These are phyloP conservation scores for Talaromyces sp. DNA, from an alignment of 2,329 filamentous ascomycete genomes.

Conservation along the genomic window DNA sequence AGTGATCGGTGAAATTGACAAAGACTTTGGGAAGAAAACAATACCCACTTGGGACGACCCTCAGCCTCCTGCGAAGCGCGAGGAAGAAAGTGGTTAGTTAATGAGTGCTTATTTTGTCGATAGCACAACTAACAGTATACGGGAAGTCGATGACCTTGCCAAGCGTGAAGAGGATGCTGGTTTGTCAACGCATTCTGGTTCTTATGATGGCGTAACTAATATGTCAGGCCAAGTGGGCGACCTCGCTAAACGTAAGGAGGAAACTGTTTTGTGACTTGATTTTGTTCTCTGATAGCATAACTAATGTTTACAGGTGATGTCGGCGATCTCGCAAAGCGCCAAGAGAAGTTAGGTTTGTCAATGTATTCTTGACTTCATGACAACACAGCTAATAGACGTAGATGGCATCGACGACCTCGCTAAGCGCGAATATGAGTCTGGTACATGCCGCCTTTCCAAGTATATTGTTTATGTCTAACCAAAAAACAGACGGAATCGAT, in stretches of 20 bases:
- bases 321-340: background rate
- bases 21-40: too few relatives aligned
- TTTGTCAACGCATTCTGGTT: background rate
- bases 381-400: background rate
- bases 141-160: background rate
- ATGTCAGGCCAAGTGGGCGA: too few relatives aligned
- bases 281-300: background rate
- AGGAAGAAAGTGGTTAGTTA: background rate
- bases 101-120: too few relatives aligned
- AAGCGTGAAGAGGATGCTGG: background rate
- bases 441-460: background rate
- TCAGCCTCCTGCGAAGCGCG: background rate
- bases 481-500: background rate
- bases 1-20: too few relatives aligned
- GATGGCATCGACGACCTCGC: background rate
- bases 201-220: too few relatives aligned
- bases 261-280: background rate
- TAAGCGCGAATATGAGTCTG: background rate
- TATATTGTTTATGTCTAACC: too few relatives aligned
- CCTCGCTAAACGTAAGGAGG: background rate
- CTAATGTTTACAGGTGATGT: background rate
- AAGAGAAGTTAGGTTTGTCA: background rate
- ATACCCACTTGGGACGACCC: too few relatives aligned
- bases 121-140: background rate
- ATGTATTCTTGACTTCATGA: too few relatives aligned